phyloP scores from a whole-genome alignment of 2,329 filamentous ascomycete species.

The Cylindrodendrum hubeiense region DNA sequence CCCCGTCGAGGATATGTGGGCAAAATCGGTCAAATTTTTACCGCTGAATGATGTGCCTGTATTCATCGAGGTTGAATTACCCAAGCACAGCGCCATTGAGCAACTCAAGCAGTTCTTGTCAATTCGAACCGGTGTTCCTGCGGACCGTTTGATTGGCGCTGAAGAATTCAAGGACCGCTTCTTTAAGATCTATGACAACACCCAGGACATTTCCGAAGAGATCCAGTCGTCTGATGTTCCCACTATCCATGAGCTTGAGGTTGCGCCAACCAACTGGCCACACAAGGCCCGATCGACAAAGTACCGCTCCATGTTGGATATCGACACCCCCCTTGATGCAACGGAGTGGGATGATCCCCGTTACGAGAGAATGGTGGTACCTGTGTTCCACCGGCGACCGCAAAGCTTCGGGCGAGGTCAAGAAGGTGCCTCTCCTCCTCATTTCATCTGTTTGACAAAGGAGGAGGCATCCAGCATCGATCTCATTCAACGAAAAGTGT shows the following conservation, averaged over 20 bases:
- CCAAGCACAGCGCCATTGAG: slow-evolving; percentile 79
- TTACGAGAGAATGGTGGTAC: slow-evolving; percentile 77
- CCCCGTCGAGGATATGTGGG: slow-evolving; percentile 87
- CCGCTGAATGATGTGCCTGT: slow-evolving; percentile 80
- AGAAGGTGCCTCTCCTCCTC: slow-evolving; percentile 60
- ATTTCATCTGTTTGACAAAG: slow-evolving; percentile 81
- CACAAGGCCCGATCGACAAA: slow-evolving; percentile 61
- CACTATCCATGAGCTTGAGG: slow-evolving; percentile 82
- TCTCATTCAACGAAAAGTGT: slow-evolving; percentile 81
- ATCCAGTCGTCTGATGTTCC: slow-evolving; percentile 76
- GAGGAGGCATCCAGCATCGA: slow-evolving; percentile 78
- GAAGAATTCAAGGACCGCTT: slow-evolving; percentile 89
- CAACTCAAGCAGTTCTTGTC: slow-evolving; percentile 78
- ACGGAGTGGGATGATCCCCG: slow-evolving; percentile 71
- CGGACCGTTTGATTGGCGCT: slow-evolving; percentile 78
- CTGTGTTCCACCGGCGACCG: slow-evolving; percentile 73
- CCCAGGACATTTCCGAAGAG: slow-evolving; percentile 75
- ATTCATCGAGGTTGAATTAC: slow-evolving; percentile 81
- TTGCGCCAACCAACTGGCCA: slow-evolving; percentile 82
- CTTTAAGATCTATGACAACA: slow-evolving; percentile 87
- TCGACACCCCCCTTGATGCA: slow-evolving; percentile 55
- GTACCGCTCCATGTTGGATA: slow-evolving; percentile 64
- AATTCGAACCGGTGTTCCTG: slow-evolving; percentile 73
- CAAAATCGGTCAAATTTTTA: slow-evolving; percentile 79
- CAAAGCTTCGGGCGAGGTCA: slow-evolving; percentile 46